Base-by-base conservation (phyloP, 2,329 filamentous ascomycete species). In the Seiridium unicorne region DNA sequence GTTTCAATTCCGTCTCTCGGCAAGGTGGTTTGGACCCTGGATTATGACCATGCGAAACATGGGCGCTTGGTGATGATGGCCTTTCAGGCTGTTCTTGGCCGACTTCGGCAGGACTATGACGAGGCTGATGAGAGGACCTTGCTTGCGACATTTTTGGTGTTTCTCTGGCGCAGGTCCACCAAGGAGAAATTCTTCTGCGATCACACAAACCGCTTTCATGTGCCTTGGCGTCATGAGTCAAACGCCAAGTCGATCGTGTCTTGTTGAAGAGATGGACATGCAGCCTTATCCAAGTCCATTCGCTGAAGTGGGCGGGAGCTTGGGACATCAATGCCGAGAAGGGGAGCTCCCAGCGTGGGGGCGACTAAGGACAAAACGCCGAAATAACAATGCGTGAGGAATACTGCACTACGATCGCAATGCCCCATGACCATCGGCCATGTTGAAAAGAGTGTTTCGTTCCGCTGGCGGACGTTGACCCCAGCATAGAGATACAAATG, bases 91-190 rank as follows among this genome's bases (percentile, higher is more conserved):
- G 26, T 44, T 55, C 51, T 55, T 55, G 51, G 51, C 51, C 51
- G 51, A 55, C 51, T 55, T 55, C 51, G 51, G 51, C 51, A 31
- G 51, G 13, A 38, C 31, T 9, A 11, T 31, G 51, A 55, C 38
- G 51, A 55, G 36, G n/a, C 36, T 44, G 49, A 53, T 36, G 35
- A n/a, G 9, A 40, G 32, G 34, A 10, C 32, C 40, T 8, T 55
- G 51, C 51, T 55, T 55, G 51, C 42, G 51, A 55, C 51, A 55
- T 55, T 55, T 55, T 55, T 44, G 44, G 35, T 53, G n/a, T 13
- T 18, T 36, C 34, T 53, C 32, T 53, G 35, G 49, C 10, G 34
- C 3, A n/a, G 49, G 18, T 35, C 49, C 49, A 53, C 49, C 49
- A 18, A 35, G 32, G 35, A 35, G 49, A 35, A 53, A 49, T 18